These are phyloP conservation scores for Penicillium glabrum DNA, from an alignment of 2,329 filamentous ascomycete species.

Conservation along the genomic window DNA sequence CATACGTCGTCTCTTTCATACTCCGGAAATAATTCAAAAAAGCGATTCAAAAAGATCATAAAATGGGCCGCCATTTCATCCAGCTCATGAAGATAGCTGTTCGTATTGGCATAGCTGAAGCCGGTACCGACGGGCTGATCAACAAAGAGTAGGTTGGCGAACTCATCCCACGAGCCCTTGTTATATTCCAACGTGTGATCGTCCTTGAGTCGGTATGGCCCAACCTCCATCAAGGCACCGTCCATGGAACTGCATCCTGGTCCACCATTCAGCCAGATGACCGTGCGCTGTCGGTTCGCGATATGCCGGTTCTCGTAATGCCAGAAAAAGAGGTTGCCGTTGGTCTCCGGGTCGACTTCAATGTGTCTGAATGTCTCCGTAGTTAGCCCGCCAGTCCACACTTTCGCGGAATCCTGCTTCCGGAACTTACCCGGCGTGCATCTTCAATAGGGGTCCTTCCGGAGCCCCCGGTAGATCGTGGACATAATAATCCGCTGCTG, in stretches of 20 bases:
- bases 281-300: slow-evolving; percentile 82
- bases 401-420: neutral
- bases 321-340: slow-evolving; percentile 98
- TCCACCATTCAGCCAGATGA: slow-evolving; percentile 96
- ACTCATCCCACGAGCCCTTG: slow-evolving; percentile 97
- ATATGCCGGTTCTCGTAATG: slow-evolving; percentile 95
- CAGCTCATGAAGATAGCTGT: slow-evolving; percentile 82
- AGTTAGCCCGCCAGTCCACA: neutral
- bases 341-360: slow-evolving; percentile 78
- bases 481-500: slow-evolving; percentile 86
- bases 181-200: slow-evolving; percentile 73
- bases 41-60: slow-evolving; percentile 84
- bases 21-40: slow-evolving; percentile 85
- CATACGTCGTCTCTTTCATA: slow-evolving; percentile 89
- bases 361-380: slow-evolving; percentile 66
- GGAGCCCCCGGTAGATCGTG: slow-evolving; percentile 82
- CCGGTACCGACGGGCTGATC: slow-evolving; percentile 97
- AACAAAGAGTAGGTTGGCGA: slow-evolving; percentile 93
- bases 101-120: slow-evolving; percentile 90
- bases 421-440: slow-evolving; percentile 89
- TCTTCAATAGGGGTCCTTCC: slow-evolving; percentile 76
- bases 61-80: slow-evolving; percentile 89
- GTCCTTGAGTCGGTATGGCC: slow-evolving; percentile 83
- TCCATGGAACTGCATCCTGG: slow-evolving; percentile 98
- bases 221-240: slow-evolving; percentile 93